Conservation (phyloP, 164 flowering plant species). For the Aristolochia contorta region DNA sequence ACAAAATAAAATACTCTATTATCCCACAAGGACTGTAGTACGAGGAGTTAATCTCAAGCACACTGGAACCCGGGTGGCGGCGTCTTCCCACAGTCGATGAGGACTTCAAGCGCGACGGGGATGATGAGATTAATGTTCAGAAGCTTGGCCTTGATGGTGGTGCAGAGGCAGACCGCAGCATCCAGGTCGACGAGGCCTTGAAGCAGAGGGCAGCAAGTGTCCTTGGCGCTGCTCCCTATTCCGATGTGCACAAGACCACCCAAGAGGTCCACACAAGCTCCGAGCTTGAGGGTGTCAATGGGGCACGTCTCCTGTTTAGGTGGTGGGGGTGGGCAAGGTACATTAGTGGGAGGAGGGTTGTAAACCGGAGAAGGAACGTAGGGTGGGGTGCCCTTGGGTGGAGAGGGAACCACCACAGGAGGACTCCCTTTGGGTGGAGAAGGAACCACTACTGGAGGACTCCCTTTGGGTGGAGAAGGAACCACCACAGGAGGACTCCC, state of each 20-base stretch:
- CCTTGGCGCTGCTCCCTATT: slow-evolving; percentile 33
- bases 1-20: background rate
- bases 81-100: slow-evolving; percentile 50
- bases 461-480: slow-evolving; percentile 3
- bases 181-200: slow-evolving; percentile 47
- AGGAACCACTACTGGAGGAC: slow-evolving; percentile 2
- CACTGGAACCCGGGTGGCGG: slow-evolving; percentile 57
- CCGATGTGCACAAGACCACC: slow-evolving; percentile 54
- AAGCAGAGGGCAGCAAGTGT: slow-evolving; percentile 54
- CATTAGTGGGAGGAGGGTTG: no score
- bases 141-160: slow-evolving; percentile 50
- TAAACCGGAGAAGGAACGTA: background rate
- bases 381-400: background rate
- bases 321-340: slow-evolving; percentile 3
- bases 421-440: slow-evolving; percentile 8
- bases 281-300: slow-evolving; percentile 51
- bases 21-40: background rate
- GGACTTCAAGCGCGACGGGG: slow-evolving; percentile 56
- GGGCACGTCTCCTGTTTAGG: slow-evolving; percentile 36
- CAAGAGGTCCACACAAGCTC: slow-evolving; percentile 56
- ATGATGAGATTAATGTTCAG: slow-evolving; percentile 36
- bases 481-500: slow-evolving; percentile 5
- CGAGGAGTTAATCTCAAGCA: slow-evolving; percentile 14
- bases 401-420: slow-evolving; percentile 2
- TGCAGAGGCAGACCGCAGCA: slow-evolving; percentile 67